phyloP scores from a whole-genome alignment of 371 early-diverging fungal genomes.

The Mortierella sp. region DNA sequence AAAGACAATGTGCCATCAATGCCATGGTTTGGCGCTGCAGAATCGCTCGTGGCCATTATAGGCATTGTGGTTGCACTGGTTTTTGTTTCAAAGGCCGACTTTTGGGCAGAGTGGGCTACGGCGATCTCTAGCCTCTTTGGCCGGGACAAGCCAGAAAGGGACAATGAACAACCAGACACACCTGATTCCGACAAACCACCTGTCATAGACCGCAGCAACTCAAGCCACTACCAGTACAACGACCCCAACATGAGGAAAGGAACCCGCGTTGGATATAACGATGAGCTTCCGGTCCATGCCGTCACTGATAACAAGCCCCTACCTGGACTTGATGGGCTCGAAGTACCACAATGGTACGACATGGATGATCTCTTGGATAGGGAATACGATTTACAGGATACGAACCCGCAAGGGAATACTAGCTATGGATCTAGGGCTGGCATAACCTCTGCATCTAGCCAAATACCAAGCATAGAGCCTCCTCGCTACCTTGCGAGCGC shows the following conservation, averaged over 20 bases:
- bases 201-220: not conserved
- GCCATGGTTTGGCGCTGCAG: constrained; percentile 48
- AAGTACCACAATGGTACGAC: constrained; percentile 31
- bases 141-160: constrained; percentile 22
- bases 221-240: constrained; percentile 3
- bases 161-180: constrained; percentile 17
- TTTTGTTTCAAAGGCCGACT: constrained; percentile 46
- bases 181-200: constrained; percentile 1
- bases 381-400: constrained; percentile 30
- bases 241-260: constrained; percentile 25
- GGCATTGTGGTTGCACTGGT: constrained; percentile 36
- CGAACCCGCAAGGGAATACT: constrained; percentile 6
- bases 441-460: not conserved
- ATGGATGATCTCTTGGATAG: constrained; percentile 49
- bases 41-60: constrained; percentile 34
- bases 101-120: constrained; percentile 47
- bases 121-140: constrained; percentile 24
- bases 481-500: constrained; percentile 16
- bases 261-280: constrained; percentile 26
- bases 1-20: constrained; percentile 32
- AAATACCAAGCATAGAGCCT: not conserved
- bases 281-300: constrained; percentile 2
- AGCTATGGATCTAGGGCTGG: constrained; percentile 12
- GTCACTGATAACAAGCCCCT: not conserved
- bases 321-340: not conserved